Evolutionary conservation across 2,329 filamentous ascomycete species (phyloP).

Genomic region (Allantophomopsis cytisporea): DNA sequence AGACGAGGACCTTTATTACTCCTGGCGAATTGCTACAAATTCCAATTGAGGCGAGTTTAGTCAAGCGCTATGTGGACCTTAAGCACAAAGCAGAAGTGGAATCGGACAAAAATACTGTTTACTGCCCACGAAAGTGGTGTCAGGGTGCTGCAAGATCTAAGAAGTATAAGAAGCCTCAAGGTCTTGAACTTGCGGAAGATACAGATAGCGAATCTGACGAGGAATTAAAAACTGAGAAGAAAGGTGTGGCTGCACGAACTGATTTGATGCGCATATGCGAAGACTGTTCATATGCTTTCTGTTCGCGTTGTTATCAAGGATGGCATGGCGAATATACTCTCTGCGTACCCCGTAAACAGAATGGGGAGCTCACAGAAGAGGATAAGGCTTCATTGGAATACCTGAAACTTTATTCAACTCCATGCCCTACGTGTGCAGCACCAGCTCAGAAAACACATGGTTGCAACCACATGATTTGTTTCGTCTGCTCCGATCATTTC

Average conservation of each 20-base stretch:
- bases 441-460: slow-evolving; percentile 84
- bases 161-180: slow-evolving; percentile 57
- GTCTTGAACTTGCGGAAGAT: slow-evolving; percentile 46
- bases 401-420: slow-evolving; percentile 65
- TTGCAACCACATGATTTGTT: slow-evolving; percentile 96
- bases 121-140: slow-evolving; percentile 87
- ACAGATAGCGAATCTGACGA: slow-evolving; percentile 30
- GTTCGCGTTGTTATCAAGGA: slow-evolving; percentile 51
- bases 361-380: slow-evolving; percentile 64
- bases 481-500: slow-evolving; percentile 80
- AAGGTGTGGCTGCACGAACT: slow-evolving; percentile 18
- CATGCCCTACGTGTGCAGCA: slow-evolving; percentile 77
- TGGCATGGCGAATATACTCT: slow-evolving; percentile 82
- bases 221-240: slow-evolving; percentile 10
- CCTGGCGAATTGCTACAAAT: slow-evolving; percentile 78
- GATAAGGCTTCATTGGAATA: slow-evolving; percentile 82
- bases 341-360: slow-evolving; percentile 53
- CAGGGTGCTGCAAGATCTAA: slow-evolving; percentile 74
- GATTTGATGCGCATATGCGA: slow-evolving; percentile 76
- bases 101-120: slow-evolving; percentile 80
- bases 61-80: slow-evolving; percentile 76
- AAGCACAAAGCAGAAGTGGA: slow-evolving; percentile 91
- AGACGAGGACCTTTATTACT: slow-evolving; percentile 55
- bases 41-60: slow-evolving; percentile 53
- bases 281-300: slow-evolving; percentile 84